These are phyloP conservation scores for Fagopyrum homotropicum DNA, from an alignment of 148 eudicot genomes.

Conservation along the genomic window DNA sequence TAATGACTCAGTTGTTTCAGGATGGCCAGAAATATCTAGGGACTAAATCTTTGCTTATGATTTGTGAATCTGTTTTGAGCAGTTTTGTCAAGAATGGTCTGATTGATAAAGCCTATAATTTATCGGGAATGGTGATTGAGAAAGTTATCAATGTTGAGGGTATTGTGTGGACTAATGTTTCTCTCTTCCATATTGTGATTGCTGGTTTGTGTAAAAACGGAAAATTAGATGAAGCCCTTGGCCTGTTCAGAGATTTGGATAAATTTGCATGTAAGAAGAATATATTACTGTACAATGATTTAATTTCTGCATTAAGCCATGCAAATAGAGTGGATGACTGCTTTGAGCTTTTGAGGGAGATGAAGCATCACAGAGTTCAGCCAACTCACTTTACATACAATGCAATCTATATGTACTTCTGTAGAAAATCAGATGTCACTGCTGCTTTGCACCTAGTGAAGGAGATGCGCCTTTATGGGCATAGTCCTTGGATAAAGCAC, in stretches of 20 bases:
- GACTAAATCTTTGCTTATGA: slow-evolving; percentile 19
- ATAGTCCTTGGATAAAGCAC: slow-evolving; percentile 87
- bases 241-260: slow-evolving; percentile 56
- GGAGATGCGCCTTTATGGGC: slow-evolving; percentile 64
- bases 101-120: slow-evolving; percentile 41
- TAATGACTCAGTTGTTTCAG: slow-evolving; percentile 40
- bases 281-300: slow-evolving; percentile 55
- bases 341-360: slow-evolving; percentile 52
- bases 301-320: slow-evolving; percentile 51
- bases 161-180: slow-evolving; percentile 29
- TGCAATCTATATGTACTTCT: slow-evolving; percentile 45
- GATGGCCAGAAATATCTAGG: slow-evolving; percentile 25
- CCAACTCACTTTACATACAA: slow-evolving; percentile 67
- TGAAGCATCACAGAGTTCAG: slow-evolving; percentile 37
- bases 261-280: slow-evolving; percentile 35
- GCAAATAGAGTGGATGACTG: slow-evolving; percentile 46
- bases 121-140: slow-evolving; percentile 31
- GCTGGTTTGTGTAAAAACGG: slow-evolving; percentile 43
- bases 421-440: slow-evolving; percentile 48
- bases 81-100: slow-evolving; percentile 40
- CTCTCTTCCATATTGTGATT: slow-evolving; percentile 47
- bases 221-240: slow-evolving; percentile 55
- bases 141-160: slow-evolving; percentile 27
- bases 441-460: slow-evolving; percentile 49
- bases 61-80: slow-evolving; percentile 48